A percentile compares a stretch with the other conserved stretches of the same genome.
phyloP scores from a whole-genome alignment of 2,329 filamentous ascomycete genomes.

The Apiospora saccharicola region DNA sequence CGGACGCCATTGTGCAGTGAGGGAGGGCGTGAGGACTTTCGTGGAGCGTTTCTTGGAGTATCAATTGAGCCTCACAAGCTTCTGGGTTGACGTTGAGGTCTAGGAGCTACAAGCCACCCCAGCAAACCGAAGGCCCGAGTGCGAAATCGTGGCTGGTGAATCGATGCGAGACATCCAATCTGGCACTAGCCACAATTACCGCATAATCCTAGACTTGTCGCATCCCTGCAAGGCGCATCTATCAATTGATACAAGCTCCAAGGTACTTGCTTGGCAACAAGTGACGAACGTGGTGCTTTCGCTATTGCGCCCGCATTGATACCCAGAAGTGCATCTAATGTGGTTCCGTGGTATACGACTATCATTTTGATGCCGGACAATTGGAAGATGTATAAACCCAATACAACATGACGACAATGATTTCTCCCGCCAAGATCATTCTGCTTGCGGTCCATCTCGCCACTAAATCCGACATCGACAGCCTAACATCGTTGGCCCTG shows the following conservation, averaged over 20 bases:
- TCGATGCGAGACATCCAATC: background rate
- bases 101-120: constrained; percentile 23
- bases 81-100: constrained; percentile 29
- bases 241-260: background rate
- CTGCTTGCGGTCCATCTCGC: constrained; percentile 77
- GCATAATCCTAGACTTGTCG: background rate
- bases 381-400: constrained; percentile 25
- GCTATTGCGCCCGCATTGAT: constrained; percentile 12
- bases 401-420: constrained; percentile 46
- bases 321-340: constrained; percentile 4
- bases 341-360: background rate
- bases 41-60: constrained; percentile 23
- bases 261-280: constrained; percentile 17
- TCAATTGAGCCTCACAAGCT: constrained; percentile 27
- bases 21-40: constrained; percentile 17
- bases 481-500: constrained; percentile 65
- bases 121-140: constrained; percentile 15
- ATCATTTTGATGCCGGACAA: background rate
- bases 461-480: constrained; percentile 63
- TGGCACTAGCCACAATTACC: constrained; percentile 19
- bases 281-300: constrained; percentile 23
- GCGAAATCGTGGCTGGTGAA: background rate
- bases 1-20: constrained; percentile 71
- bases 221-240: constrained; percentile 8
- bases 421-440: constrained; percentile 73